Evolutionary conservation across 306 rosid genomes (phyloP).

Genomic region (Fragaria ananassa): DNA sequence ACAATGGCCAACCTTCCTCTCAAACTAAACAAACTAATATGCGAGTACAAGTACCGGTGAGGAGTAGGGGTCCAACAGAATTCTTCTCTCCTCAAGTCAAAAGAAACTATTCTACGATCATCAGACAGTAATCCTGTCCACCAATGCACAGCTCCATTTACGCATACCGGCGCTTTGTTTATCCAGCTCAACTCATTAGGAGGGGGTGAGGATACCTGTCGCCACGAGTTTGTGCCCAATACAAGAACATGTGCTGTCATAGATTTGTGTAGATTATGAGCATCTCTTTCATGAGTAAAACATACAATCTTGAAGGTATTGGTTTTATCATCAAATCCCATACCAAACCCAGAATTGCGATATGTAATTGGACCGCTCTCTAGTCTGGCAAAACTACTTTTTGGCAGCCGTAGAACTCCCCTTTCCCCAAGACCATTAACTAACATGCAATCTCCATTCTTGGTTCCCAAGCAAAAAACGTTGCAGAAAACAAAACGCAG

Average conservation of each 20-base stretch:
- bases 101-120: too few relatives aligned
- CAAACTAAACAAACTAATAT: too few relatives aligned
- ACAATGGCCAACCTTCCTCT: too few relatives aligned
- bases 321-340: neutral
- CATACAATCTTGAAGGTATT: neutral
- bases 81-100: too few relatives aligned
- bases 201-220: neutral
- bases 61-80: too few relatives aligned
- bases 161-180: rapidly evolving
- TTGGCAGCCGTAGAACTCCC: neutral
- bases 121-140: neutral
- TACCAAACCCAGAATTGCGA: neutral
- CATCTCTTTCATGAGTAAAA: neutral
- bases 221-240: neutral
- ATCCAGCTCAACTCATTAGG: neutral
- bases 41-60: too few relatives aligned
- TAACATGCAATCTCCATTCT: neutral
- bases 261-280: rapidly evolving
- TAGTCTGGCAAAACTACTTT: too few relatives aligned
- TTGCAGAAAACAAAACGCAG: neutral
- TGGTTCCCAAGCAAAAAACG: neutral
- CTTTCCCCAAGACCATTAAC: neutral
- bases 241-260: neutral
- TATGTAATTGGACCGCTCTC: neutral
- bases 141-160: neutral